Evolutionary conservation across 1,284 basidiomycete species (phyloP).

Genomic region (Fomes fomentarius): DNA sequence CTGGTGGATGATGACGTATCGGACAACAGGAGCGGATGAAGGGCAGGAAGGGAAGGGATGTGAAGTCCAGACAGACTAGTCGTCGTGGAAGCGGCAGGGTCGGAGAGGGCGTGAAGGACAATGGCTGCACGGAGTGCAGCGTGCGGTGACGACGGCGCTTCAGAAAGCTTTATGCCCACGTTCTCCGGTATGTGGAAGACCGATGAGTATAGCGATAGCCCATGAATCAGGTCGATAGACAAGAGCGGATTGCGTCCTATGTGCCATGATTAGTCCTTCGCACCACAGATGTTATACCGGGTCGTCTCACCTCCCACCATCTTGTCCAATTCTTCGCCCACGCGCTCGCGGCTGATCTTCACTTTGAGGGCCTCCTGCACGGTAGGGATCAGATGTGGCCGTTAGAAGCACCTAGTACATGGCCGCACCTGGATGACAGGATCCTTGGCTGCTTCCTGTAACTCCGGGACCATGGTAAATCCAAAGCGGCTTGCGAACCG

Average conservation of each 20-base stretch:
- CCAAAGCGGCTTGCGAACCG: slow-evolving; percentile 92
- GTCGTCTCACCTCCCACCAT: slow-evolving; percentile 76
- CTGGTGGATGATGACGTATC: slow-evolving; percentile 41
- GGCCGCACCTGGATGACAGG: slow-evolving; percentile 67
- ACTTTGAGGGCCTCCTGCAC: slow-evolving; percentile 67
- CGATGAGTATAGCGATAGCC: slow-evolving; percentile 68
- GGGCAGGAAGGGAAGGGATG: slow-evolving; percentile 35
- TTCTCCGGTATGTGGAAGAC: slow-evolving; percentile 67
- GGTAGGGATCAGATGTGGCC: not conserved
- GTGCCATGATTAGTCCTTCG: not conserved
- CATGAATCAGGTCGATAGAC: slow-evolving; percentile 74
- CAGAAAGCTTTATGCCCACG: slow-evolving; percentile 50
- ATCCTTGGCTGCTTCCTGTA: slow-evolving; percentile 69
- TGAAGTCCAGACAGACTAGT: slow-evolving; percentile 16
- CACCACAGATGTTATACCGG: not conserved
- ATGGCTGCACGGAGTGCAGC: slow-evolving; percentile 59
- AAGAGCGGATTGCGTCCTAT: slow-evolving; percentile 74
- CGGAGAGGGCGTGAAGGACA: slow-evolving; percentile 58
- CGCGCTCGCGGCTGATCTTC: slow-evolving; percentile 90
- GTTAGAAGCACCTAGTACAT: not conserved
- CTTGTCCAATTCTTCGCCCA: slow-evolving; percentile 88
- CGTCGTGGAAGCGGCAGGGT: slow-evolving; percentile 25
- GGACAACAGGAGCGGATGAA: slow-evolving; percentile 54
- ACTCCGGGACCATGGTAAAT: slow-evolving; percentile 78
- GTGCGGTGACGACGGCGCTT: slow-evolving; percentile 37